Percentiles rank a stretch among this genome's conserved stretches.
These are phyloP conservation scores for Neurospora sp. DNA, from an alignment of 495 filamentous ascomycete genomes.

Conservation along the genomic window DNA sequence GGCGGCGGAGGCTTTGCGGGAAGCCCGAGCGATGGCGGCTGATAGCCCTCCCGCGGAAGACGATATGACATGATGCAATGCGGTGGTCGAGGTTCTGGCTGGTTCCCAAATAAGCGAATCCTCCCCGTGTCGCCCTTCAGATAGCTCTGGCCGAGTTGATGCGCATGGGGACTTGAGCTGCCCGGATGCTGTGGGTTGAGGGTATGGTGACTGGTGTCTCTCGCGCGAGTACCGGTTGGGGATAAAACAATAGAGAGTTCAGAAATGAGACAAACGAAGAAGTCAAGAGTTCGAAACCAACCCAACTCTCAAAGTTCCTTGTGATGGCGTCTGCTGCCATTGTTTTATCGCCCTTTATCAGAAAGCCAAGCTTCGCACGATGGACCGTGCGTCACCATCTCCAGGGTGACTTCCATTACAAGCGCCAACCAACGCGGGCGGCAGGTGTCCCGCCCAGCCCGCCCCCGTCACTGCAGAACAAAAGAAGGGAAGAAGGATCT, in stretches of 20 bases:
- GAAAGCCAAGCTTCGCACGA: background rate
- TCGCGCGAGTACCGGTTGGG: background rate
- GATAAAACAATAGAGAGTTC: background rate
- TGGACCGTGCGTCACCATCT: conserved; percentile 4
- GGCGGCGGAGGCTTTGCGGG: conserved; percentile 30
- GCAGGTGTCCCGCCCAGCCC: background rate
- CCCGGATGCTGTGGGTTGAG: background rate
- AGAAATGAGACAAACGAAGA: background rate
- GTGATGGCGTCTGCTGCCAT: background rate
- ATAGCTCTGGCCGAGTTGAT: background rate
- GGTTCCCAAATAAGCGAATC: background rate
- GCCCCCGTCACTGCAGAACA: background rate
- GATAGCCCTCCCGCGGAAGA: conserved; percentile 35
- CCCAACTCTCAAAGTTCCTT: background rate
- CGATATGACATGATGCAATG: conserved; percentile 39
- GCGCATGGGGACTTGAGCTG: conserved; percentile 5
- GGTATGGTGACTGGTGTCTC: background rate
- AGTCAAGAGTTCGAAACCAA: background rate
- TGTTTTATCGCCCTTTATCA: conserved; percentile 9
- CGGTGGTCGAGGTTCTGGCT: background rate
- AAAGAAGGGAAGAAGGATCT: background rate
- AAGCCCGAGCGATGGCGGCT: conserved; percentile 22
- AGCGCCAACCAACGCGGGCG: background rate
- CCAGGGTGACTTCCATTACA: background rate
- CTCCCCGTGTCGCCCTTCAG: conserved; percentile 14